A percentile compares a stretch with the other conserved stretches of the same genome.
phyloP scores from a whole-genome alignment of 306 rosid genomes.

The Prunus mume region DNA sequence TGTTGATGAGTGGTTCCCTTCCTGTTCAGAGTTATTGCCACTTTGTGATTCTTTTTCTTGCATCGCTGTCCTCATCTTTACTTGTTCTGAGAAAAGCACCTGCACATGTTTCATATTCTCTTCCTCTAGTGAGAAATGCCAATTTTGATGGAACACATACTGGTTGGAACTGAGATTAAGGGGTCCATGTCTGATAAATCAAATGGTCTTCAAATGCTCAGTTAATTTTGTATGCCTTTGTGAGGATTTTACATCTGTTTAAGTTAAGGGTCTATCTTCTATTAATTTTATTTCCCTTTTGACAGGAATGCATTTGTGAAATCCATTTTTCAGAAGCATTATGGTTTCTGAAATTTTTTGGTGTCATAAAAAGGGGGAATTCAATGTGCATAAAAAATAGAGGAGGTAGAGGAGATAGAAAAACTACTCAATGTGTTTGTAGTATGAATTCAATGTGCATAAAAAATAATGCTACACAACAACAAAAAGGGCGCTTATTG shows the following conservation, averaged over 20 bases:
- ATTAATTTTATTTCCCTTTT: not conserved
- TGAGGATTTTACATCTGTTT: not conserved
- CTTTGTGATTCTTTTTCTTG: conserved; percentile 65
- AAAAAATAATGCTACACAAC: not conserved
- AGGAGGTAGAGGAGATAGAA: too few relatives aligned
- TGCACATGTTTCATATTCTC: conserved; percentile 33
- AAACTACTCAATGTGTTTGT: too few relatives aligned
- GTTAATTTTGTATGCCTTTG: not conserved
- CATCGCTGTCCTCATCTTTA: conserved; percentile 77
- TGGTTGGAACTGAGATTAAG: not conserved
- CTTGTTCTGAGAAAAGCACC: conserved; percentile 80
- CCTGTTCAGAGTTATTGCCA: conserved; percentile 51
- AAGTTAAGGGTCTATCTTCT: not conserved
- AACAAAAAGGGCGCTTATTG: not conserved
- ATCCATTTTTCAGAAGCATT: not conserved
- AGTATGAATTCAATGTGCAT: not conserved
- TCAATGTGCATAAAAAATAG: not conserved
- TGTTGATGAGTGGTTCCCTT: conserved; percentile 48
- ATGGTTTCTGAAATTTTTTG: not conserved
- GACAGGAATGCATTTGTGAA: not conserved
- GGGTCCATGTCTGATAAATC: conserved; percentile 10
- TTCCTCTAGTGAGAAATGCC: conserved; percentile 23
- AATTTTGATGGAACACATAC: conserved; percentile 4
- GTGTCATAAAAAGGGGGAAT: not conserved
- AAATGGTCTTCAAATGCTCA: not conserved